Conservation (phyloP, 768 basidiomycete genomes). For the Russula compacta region DNA sequence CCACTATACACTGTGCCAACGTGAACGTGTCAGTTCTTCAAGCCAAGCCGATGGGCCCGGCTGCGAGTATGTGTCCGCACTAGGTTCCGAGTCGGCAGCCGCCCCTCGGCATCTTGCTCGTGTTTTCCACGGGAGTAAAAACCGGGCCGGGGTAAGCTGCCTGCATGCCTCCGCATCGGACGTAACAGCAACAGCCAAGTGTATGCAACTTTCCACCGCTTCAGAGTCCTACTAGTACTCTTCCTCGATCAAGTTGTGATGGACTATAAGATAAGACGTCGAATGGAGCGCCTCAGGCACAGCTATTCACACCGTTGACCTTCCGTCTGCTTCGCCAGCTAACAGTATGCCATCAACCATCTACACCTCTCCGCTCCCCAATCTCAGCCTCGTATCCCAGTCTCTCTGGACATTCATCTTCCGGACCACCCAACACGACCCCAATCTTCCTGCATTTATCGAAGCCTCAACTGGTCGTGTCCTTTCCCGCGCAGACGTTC, state of each 20-base stretch:
- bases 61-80: no score
- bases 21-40: no score
- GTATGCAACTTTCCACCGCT: not conserved
- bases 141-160: no score
- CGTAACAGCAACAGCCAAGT: not conserved
- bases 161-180: no score
- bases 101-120: no score
- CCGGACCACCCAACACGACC: conserved; percentile 1
- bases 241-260: not conserved
- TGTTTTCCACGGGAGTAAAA: no score
- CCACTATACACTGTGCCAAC: no score
- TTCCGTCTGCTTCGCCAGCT: not conserved
- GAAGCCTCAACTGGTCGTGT: conserved; percentile 52
- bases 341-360: conserved; percentile 21
- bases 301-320: not conserved
- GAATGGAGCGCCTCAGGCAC: not conserved
- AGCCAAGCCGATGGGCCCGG: no score
- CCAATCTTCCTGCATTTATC: conserved; percentile 43
- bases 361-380: conserved; percentile 1
- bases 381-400: conserved; percentile 19
- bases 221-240: not conserved
- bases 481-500: conserved; percentile 47
- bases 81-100: no score
- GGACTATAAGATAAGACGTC: not conserved
- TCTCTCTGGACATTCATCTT: conserved; percentile 17